These are phyloP conservation scores for Chalciporus piperatus DNA, from an alignment of 768 basidiomycete species.

Conservation along the genomic window DNA sequence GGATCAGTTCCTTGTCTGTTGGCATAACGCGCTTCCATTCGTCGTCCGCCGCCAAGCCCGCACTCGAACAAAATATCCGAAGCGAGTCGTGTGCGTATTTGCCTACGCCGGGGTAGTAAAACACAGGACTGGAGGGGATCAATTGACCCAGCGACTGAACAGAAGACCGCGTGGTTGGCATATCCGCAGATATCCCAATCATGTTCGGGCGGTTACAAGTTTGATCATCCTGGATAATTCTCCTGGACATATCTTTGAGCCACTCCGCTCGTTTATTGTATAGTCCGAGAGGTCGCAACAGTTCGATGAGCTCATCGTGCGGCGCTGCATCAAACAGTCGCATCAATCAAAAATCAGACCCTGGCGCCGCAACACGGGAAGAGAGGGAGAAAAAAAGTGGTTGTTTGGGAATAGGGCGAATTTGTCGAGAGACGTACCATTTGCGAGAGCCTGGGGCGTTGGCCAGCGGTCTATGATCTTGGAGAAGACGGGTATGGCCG, in stretches of 20 bases:
- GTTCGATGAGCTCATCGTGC: constrained; percentile 39
- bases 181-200: neutral
- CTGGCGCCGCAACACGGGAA: neutral
- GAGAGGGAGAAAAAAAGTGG: neutral
- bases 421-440: constrained; percentile 39
- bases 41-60: constrained; percentile 10
- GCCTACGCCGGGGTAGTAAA: constrained; percentile 63
- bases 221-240: constrained; percentile 44
- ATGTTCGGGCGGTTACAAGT: constrained; percentile 23
- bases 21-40: constrained; percentile 68
- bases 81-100: constrained; percentile 75
- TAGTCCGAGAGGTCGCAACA: constrained; percentile 57
- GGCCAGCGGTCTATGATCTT: constrained; percentile 55
- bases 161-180: neutral
- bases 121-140: constrained; percentile 43
- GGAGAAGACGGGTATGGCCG: constrained; percentile 66
- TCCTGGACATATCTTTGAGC: constrained; percentile 50
- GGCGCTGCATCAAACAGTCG: constrained; percentile 34
- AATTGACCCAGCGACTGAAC: neutral
- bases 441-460: constrained; percentile 49
- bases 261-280: constrained; percentile 55
- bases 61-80: constrained; percentile 56
- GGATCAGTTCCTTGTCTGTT: constrained; percentile 64
- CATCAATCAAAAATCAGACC: neutral
- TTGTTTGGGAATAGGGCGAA: neutral